A percentile compares a stretch with the other conserved stretches of the same genome.
These are phyloP conservation scores for Trichoderma aggressivum DNA, from an alignment of 2,329 filamentous ascomycete genomes.

Conservation along the genomic window DNA sequence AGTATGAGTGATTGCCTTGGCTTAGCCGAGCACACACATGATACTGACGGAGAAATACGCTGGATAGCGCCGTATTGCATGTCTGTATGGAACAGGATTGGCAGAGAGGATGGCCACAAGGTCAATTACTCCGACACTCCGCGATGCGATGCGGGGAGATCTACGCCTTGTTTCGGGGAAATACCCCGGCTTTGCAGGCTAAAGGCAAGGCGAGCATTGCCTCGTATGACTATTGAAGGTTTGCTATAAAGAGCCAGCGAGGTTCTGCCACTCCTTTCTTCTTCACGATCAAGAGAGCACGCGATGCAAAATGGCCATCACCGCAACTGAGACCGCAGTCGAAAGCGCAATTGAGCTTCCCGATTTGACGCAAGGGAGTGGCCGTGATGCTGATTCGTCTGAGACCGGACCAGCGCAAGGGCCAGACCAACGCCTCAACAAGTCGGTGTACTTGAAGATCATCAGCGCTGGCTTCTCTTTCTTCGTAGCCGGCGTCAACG, in stretches of 20 bases:
- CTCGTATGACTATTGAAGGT: background rate
- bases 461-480: constrained; percentile 58
- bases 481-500: constrained; percentile 63
- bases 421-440: constrained; percentile 20
- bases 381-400: background rate
- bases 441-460: constrained; percentile 43
- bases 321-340: background rate
- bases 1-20: background rate
- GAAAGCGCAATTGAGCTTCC: background rate
- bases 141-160: background rate
- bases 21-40: background rate
- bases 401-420: background rate
- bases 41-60: background rate
- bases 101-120: background rate
- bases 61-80: background rate
- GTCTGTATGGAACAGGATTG: background rate
- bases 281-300: background rate
- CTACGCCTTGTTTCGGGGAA: background rate
- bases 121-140: background rate
- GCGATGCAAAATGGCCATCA: background rate
- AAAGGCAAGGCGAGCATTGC: background rate
- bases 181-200: background rate
- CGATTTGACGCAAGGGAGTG: background rate
- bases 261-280: background rate
- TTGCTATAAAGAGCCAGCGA: background rate